These are phyloP conservation scores for Mycena citricolor DNA, from an alignment of 1,284 basidiomycete species.

Conservation along the genomic window DNA sequence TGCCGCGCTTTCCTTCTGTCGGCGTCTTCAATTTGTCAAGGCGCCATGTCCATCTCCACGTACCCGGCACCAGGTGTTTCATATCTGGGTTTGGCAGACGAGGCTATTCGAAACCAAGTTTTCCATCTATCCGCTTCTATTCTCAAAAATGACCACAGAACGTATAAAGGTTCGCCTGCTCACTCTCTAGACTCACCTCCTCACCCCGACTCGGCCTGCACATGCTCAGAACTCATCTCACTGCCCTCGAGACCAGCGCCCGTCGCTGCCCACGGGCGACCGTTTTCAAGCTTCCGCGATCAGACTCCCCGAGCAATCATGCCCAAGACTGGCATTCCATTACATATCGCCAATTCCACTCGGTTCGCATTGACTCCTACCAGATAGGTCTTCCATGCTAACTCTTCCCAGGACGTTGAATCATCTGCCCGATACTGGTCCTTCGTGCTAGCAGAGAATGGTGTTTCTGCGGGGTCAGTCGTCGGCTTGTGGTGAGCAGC, in stretches of 20 bases:
- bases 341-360: conserved; percentile 27
- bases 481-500: conserved; percentile 59
- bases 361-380: neutral
- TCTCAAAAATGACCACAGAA: conserved; percentile 13
- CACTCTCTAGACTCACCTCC: conserved; percentile 18
- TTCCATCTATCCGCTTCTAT: conserved; percentile 28
- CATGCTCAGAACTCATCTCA: conserved; percentile 44
- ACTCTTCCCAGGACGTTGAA: conserved; percentile 58
- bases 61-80: conserved; percentile 30
- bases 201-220: conserved; percentile 23
- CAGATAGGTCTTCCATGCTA: conserved; percentile 25
- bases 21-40: conserved; percentile 22
- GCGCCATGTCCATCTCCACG: conserved; percentile 20
- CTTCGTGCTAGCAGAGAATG: conserved; percentile 36
- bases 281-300: conserved; percentile 40
- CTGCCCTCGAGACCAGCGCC: conserved; percentile 40
- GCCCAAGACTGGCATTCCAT: conserved; percentile 36
- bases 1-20: conserved; percentile 19
- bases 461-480: conserved; percentile 47
- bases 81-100: conserved; percentile 30
- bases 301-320: conserved; percentile 32
- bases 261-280: conserved; percentile 32
- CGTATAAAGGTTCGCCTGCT: conserved; percentile 22
- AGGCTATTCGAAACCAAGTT: conserved; percentile 35
- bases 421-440: conserved; percentile 54